Conservation (phyloP, 805 yeast genomes). For the Candida ortonii region DNA sequence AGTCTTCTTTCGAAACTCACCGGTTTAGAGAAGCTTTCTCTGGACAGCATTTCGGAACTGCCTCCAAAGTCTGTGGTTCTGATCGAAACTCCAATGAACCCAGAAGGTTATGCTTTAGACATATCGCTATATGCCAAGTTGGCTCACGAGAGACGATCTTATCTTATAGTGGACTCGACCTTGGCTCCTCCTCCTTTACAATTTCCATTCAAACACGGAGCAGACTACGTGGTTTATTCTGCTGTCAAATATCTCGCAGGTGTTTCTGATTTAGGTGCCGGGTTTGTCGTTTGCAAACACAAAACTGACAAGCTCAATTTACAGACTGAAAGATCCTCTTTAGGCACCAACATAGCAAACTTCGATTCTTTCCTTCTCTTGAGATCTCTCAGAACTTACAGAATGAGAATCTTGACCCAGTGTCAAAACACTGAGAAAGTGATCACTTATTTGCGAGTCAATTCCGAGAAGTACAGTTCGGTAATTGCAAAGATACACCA, state of each 20-base stretch:
- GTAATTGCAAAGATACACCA: conserved; percentile 39
- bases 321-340: conserved; percentile 38
- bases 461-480: conserved; percentile 32
- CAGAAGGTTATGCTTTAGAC: conserved; percentile 44
- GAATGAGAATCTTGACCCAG: conserved; percentile 48
- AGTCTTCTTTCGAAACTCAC: conserved; percentile 42
- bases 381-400: conserved; percentile 49
- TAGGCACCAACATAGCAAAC: conserved; percentile 53
- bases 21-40: conserved; percentile 36
- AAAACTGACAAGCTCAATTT: conserved; percentile 33
- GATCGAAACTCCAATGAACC: conserved; percentile 55
- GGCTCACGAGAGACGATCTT: conserved; percentile 44
- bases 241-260: conserved; percentile 59
- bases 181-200: conserved; percentile 57
- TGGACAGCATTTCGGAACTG: conserved; percentile 35
- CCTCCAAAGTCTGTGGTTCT: conserved; percentile 44
- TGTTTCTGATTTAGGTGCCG: conserved; percentile 53
- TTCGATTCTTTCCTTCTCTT: conserved; percentile 47
- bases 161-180: conserved; percentile 50
- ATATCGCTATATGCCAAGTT: conserved; percentile 40
- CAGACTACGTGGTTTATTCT: conserved; percentile 51
- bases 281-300: conserved; percentile 44
- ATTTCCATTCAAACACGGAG: conserved; percentile 50
- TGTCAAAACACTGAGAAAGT: conserved; percentile 43
- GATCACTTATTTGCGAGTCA: conserved; percentile 37